Conservation (phyloP, 345 rosid species). For the Arabidopsis arenosa region DNA sequence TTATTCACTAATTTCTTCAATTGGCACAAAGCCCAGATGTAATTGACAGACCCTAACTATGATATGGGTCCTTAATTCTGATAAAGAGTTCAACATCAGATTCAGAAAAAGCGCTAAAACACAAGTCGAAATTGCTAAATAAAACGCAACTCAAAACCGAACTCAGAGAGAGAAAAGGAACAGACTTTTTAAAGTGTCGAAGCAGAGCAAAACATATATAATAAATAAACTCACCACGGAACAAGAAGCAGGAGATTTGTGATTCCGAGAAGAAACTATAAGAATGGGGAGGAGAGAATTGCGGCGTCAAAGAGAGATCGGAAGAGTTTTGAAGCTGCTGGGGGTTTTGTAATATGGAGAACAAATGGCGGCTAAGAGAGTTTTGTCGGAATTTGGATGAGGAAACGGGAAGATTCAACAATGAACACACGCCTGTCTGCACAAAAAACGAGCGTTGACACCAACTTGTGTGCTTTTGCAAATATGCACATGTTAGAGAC, state of each 20-base stretch:
- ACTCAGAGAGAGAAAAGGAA: not conserved
- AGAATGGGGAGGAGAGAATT: not conserved
- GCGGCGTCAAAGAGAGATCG: not conserved
- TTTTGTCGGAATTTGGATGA: slow-evolving; percentile 13
- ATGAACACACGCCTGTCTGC: not conserved
- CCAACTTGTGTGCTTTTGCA: slow-evolving; percentile 22
- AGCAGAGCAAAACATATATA: not conserved
- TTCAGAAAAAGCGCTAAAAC: not conserved
- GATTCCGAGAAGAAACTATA: not conserved
- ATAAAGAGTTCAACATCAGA: not conserved
- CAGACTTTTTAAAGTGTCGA: not conserved
- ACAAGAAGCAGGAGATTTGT: not conserved
- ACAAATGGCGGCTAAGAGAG: slow-evolving; percentile 7
- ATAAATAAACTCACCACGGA: not conserved
- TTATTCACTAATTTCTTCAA: not conserved
- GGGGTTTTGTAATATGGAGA: not conserved
- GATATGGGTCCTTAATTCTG: not conserved
- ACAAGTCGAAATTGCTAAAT: not conserved
- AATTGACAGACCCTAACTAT: not conserved
- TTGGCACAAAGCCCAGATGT: not conserved
- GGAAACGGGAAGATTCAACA: slow-evolving; percentile 1
- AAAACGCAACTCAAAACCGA: not conserved
- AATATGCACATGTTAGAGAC: slow-evolving; percentile 18
- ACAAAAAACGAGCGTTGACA: slow-evolving; percentile 23
- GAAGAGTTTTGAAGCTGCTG: not conserved